Base-by-base conservation (phyloP, 495 filamentous ascomycete genomes). In the Penicillium soppii region DNA sequence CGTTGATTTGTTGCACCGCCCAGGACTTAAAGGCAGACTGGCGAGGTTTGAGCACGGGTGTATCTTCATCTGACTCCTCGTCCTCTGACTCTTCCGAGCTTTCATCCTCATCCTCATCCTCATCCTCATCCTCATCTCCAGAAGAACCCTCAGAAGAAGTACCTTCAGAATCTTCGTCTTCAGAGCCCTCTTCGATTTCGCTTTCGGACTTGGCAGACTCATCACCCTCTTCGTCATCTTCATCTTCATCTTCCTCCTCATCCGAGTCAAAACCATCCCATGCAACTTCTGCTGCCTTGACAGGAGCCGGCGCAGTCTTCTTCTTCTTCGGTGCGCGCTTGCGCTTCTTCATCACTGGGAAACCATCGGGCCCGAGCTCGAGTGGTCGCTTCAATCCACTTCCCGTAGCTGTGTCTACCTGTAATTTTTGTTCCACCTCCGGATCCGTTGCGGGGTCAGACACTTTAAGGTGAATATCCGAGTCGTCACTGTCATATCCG, bases 21-120 rank as follows among this genome's bases (percentile, higher is more conserved):
- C 94, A 98, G 10, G 83, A 77, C 69, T 97, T 97, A 77, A 98
- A 98, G n/a, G 91, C 90, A 17, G 85, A 78, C 22, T 73, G 59
- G 48, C 74, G 66, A 70, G 65, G 79, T 60, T 53, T 77, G 59
- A 66, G 72, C 47, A 57, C 42, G 21, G 45, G 41, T 37, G 75
- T 73, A 20, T 77, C 62, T 16, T 76, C 71, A 33, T 67, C 64
- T 0, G 66, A 66, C 9, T 69, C 61, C 7, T 59, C 52, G 8
- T 37, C 30, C 5, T 46, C 62, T 4, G 69, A 63, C 9, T 56
- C 59, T 15, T 55, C 59, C 29, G 23, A 35, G 0, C 57, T 43
- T 0, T 62, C 53, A 1, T 57, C 56, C 0, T 59, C 54, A 0
- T 65, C 65, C 1, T 66, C 52, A 8, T 62, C 65, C 21, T 54